Evolutionary conservation across 2,329 filamentous ascomycete genomes (phyloP), one percentile per base, ranked within the genome.

Genomic region (Monosporascus sp.): DNA sequence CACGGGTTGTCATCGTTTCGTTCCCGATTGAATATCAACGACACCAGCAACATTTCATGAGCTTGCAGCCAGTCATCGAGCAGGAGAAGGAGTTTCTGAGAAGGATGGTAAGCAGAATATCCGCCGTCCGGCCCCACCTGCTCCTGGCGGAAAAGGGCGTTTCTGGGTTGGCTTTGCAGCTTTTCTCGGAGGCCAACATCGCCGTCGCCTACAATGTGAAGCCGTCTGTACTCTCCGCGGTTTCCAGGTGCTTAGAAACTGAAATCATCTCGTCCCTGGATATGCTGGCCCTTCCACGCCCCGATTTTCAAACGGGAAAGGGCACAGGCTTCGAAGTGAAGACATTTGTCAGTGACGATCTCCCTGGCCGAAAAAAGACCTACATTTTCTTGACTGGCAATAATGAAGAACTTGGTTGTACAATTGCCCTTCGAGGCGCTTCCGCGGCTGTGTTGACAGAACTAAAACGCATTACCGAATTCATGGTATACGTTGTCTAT

Each of bases 401-500:
- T 62, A 84, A 88, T 8, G 90, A 89, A 57, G 88, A 95, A 54
- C 81, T 99, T 2, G 95, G 94, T 0, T 97, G 94, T 66, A 99
- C 94, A 0, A 96, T 99, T 61, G 90, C 91, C 14, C 76, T 99
- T 22, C 85, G 94, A 46, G 94, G 94, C 1, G 89, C 88, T 3
- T 84, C 88, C 54, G 85, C 84, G 31, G 74, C 82, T 47, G 77
- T 84, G 0, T 78, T 99, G 18, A 77, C 84, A 1, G 89, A 85
- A 61, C 84, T 99, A 69, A 99, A 99, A 72, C 83, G 85, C 50
- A 94, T 99, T 60, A 94, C 93, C 11, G 94, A 99, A 67, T 97
- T 99, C 66, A 97, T 99, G 93, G 88, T 95, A 38, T 99, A 97
- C 62, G 95, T 99, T 20, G 92, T 97, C 14, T 99, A 99, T 72